Evolutionary conservation across 805 yeast species (phyloP), one percentile per base, ranked within the genome.

Genomic region (Ogataea wickerhamii): DNA sequence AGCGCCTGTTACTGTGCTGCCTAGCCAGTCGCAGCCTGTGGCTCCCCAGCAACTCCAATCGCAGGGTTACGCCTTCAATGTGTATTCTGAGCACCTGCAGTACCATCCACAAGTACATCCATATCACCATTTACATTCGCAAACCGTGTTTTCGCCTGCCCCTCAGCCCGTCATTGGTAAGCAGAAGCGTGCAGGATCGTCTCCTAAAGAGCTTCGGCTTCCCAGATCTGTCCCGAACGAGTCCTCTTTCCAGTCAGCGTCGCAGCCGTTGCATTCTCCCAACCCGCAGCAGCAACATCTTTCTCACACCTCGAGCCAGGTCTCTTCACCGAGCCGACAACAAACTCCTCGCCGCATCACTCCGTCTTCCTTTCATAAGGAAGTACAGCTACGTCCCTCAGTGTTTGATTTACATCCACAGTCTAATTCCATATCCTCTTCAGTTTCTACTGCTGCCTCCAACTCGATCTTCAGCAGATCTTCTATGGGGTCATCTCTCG

Each of bases 391-490:
- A 41, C 30, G 50, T 6, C 52, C 49, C 11, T 48, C 54, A 1
- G 44, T 48, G 8, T 46, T 42, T 36, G 52, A 47, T 20, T 32
- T 45, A 4, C 49, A 38, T 17, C 52, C 39, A 17, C 49, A 45
- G n/a, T 39, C 24, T 17, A 43, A 40, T 17, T 51, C 57, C 10
- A 38, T 49, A n/a, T 39, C 51, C 14, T 52, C 56, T 8, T 51
- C 58, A 2, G 37, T 45, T 6, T 53, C 61, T 3, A 50, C 53
- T 4, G 33, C 36, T 14, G 52, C 48, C 4, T 50, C 55, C 4
- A 45, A 41, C 34, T 55, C 60, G 4, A 51, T 55, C n/a, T 56
- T 53, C 35, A 53, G 58, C 38, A 34, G 53, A 20, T 29, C 46
- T 12, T 48, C 55, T 5, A 40, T 53, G 22, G 43, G 48, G 6